Evolutionary conservation across 306 rosid species (phyloP).

Genomic region (Nissolia schottii): DNA sequence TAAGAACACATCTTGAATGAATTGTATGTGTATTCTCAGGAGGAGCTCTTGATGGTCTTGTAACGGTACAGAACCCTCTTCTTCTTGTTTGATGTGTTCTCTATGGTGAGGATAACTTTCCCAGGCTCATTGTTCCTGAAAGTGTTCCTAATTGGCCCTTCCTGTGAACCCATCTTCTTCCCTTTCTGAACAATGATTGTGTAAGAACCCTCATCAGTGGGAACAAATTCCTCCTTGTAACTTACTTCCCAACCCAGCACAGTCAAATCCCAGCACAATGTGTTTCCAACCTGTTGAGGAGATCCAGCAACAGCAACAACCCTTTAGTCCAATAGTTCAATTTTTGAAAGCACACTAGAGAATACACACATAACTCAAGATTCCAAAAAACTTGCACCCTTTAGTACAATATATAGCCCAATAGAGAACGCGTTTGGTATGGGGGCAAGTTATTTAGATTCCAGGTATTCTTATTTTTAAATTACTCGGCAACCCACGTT

Average conservation of each 20-base stretch:
- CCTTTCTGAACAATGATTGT: constrained; percentile 44
- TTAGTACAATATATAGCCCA: too few relatives aligned
- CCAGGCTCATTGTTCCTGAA: constrained; percentile 48
- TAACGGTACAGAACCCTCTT: constrained; percentile 41
- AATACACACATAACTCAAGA: neutral
- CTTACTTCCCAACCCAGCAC: constrained; percentile 55
- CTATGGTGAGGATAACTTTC: constrained; percentile 37
- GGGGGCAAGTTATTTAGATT: too few relatives aligned
- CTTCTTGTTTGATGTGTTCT: constrained; percentile 43
- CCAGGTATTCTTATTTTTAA: too few relatives aligned
- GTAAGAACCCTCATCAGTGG: constrained; percentile 46
- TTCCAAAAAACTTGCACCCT: too few relatives aligned
- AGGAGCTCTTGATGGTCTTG: constrained; percentile 32
- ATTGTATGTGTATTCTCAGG: neutral
- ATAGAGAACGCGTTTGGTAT: too few relatives aligned
- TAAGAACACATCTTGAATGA: neutral
- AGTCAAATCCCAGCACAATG: constrained; percentile 42
- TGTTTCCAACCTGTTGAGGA: constrained; percentile 39
- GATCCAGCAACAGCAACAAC: neutral
- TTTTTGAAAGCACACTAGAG: neutral
- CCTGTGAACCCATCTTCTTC: constrained; percentile 41
- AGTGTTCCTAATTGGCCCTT: constrained; percentile 43
- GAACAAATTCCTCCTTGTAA: constrained; percentile 55
- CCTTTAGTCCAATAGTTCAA: neutral
- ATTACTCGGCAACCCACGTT: too few relatives aligned